Conservation (phyloP, 192 early-diverging fungal species). For the Backusella morwellensis region DNA sequence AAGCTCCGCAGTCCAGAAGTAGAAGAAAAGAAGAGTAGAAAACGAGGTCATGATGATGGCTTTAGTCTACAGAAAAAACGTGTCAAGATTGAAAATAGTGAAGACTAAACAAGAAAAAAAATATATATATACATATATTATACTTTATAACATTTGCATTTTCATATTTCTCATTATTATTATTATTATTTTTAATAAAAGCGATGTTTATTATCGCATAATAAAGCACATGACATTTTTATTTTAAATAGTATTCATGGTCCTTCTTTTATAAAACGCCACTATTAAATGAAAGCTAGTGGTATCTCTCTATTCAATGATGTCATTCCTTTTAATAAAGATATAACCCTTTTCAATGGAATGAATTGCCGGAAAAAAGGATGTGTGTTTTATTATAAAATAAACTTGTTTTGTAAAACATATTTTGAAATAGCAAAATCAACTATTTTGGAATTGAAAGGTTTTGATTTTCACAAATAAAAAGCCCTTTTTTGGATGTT, state of each 20-base stretch:
- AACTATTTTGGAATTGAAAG: too few species aligned
- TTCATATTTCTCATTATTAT: background rate
- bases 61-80: background rate
- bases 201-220: background rate
- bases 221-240: background rate
- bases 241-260: background rate
- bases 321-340: too few species aligned
- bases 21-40: background rate
- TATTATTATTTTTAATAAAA: background rate
- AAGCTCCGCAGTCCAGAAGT: background rate
- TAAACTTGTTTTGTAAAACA: too few species aligned
- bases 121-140: background rate
- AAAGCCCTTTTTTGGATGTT: too few species aligned
- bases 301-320: too few species aligned
- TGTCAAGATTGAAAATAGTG: background rate
- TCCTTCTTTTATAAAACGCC: too few species aligned
- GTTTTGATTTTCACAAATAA: too few species aligned
- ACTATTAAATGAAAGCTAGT: too few species aligned
- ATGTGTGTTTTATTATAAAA: too few species aligned
- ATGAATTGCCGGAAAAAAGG: too few species aligned
- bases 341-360: too few species aligned
- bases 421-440: too few species aligned
- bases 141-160: background rate
- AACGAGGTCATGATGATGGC: background rate
- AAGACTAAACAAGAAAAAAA: background rate